These are phyloP conservation scores for Citrus unshiu DNA, from an alignment of 345 rosid species.

Conservation along the genomic window DNA sequence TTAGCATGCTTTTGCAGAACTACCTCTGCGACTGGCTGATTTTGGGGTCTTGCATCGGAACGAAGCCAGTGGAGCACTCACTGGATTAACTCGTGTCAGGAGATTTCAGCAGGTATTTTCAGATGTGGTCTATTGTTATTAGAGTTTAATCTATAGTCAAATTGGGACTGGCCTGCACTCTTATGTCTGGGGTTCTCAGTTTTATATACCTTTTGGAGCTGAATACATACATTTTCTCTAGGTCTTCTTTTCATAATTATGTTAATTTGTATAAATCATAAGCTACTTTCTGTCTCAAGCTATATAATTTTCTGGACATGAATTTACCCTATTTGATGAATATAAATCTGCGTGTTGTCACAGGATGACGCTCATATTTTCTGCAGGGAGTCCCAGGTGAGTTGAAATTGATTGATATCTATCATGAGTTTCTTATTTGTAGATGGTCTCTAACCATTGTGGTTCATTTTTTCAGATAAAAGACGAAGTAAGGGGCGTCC, in stretches of 20 bases:
- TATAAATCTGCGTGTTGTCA: slow-evolving; percentile 17
- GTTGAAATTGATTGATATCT: slow-evolving; percentile 11
- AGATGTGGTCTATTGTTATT: background rate
- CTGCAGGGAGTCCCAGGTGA: slow-evolving; percentile 83
- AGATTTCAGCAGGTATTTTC: slow-evolving; percentile 92
- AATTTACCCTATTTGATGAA: background rate
- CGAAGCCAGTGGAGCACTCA: slow-evolving; percentile 97
- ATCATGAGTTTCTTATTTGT: background rate
- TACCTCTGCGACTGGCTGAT: slow-evolving; percentile 93
- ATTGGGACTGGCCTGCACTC: background rate
- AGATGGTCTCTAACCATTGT: background rate
- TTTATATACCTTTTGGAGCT: background rate
- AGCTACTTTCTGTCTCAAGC: background rate
- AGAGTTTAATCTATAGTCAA: background rate
- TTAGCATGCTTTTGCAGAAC: slow-evolving; percentile 46
- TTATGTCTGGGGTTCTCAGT: background rate
- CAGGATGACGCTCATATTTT: slow-evolving; percentile 99
- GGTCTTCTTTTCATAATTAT: background rate
- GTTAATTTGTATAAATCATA: background rate
- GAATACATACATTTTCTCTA: background rate
- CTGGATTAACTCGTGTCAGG: slow-evolving; percentile 92
- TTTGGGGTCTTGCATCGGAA: slow-evolving; percentile 96
- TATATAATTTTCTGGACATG: background rate
- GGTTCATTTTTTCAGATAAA: slow-evolving; percentile 52
- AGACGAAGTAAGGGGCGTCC: slow-evolving; percentile 73